Base-by-base conservation (phyloP, 306 rosid species). In the Cicer chorassanicum region DNA sequence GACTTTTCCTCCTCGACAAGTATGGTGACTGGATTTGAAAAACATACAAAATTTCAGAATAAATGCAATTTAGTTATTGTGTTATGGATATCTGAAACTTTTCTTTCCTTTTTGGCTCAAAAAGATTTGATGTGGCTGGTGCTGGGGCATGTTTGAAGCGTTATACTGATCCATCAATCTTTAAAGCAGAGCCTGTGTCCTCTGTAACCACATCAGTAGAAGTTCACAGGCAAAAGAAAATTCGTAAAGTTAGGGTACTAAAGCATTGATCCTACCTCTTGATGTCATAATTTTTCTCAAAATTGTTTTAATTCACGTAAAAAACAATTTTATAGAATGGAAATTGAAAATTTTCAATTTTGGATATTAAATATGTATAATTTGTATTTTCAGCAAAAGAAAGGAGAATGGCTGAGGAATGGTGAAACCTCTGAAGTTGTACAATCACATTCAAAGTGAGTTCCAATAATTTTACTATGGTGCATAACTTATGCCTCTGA, bases 101-200 rank as follows among this genome's bases (percentile, higher is more conserved):
- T 78, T 24, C 14, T 51, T 65, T 70, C 56, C 41, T 68, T 72
- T 71, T 78, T 73, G 56, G 63, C 80, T 82, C 64, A 68, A 55
- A 78, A 86, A 95, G 99, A 92, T 92, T 92, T 81, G 98, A 95
- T 80, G 91, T 90, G 78, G 98, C 97, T 46, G 99, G 98, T 65
- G 98, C 93, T 77, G 98, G 99, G 78, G 93, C 97, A 62, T 95
- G 98, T 84, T 82, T 95, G 78, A 92, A 92, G 86, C 98, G 99
- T 48, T 95, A 90, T 85, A 87, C 97, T 59, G 97, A 95, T 81
- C 99, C 99, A 7, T 95, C 99, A 42, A 85, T 88, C 86, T 92
- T 92, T 81, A 88, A 86, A 83, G 85, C 71, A 18, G 98, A 85
- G 43, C 24, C 89, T 39, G 81, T 84, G 56, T 70, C 87, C 70